Base-by-base conservation (phyloP, 331 rosid genomes). In the Stylosanthes scabra region DNA sequence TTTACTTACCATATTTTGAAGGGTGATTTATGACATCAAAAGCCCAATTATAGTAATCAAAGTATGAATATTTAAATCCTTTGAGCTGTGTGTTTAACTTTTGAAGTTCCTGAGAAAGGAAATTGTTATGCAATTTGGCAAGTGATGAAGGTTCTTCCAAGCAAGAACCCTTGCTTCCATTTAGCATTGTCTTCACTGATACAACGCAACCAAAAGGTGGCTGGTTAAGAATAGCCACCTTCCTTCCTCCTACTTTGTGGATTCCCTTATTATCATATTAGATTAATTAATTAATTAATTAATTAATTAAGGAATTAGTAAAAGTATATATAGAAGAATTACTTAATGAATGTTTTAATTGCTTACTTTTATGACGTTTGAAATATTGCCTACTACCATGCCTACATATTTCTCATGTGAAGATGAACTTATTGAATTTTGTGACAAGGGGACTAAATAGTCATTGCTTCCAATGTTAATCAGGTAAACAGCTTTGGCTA, bases 181-280 rank as follows among this genome's bases (percentile, higher is more conserved):
- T 84, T 11, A 31, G 11, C 31, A 39, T 2, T 10, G 28, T 31
- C 60, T 78, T 84, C 4, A 50, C 6, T 2, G 0, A 0, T 41
- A 85, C 85, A 29, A 63, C 2, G 64, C 85, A 74, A 7, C 79
- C 84, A 4, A 59, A 1, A 68, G 78, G 74, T 4, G 11, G 59
- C 72, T 45, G 14, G 64, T 46, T 78, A 47, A 66, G 63, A 69
- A 84, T 15, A 34, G 74, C 84, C 57, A 83, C 77, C 82, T 84
- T 87, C 77, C 84, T 82, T 46, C 89, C 87, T 66, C 91, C 89
- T 13, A 40, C 27, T 29, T 82, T 62, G 70, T 87, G 69, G 61
- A 86, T 70, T 41, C 68, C 86, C 86, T 73, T 20, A 34, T 44
- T 31, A 34, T 20, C 59, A 59, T 4, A 42, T 7, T 20, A 20